Evolutionary conservation across 371 early-diverging fungal species (phyloP).

Genomic region (Mucor piriformis): DNA sequence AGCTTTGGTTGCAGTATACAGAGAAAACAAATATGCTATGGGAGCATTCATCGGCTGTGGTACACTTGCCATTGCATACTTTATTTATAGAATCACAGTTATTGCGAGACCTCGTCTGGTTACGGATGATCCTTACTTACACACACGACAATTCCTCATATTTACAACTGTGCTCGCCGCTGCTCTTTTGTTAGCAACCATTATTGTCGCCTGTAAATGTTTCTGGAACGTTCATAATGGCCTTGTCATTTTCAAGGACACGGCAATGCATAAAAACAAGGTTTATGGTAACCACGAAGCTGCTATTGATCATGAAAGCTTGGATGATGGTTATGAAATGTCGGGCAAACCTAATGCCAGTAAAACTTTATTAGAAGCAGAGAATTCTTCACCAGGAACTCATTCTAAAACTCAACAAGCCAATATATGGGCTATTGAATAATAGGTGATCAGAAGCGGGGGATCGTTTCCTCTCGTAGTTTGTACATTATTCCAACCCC

Average conservation of each 20-base stretch:
- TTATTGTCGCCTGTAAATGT: constrained; percentile 25
- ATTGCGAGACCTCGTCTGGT: constrained; percentile 28
- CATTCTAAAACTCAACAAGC: neutral
- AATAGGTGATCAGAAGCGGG: neutral
- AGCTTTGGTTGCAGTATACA: constrained; percentile 40
- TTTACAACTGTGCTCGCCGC: constrained; percentile 48
- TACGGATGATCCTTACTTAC: constrained; percentile 42
- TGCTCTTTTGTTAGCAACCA: constrained; percentile 28
- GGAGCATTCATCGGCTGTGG: constrained; percentile 24
- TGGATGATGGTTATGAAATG: constrained; percentile 24
- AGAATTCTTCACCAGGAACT: neutral
- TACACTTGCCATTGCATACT: constrained; percentile 29
- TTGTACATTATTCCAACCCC: too few relatives aligned
- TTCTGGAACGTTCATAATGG: constrained; percentile 32
- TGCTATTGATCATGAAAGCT: constrained; percentile 35
- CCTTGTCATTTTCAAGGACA: constrained; percentile 30
- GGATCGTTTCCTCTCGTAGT: neutral
- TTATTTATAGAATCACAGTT: constrained; percentile 38
- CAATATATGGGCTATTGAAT: constrained; percentile 39
- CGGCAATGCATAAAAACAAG: constrained; percentile 17
- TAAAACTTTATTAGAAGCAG: constrained; percentile 11
- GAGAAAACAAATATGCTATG: constrained; percentile 45
- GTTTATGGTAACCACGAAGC: constrained; percentile 10
- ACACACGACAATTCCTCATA: constrained; percentile 49
- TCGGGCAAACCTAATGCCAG: neutral